Base-by-base conservation (phyloP, 805 yeast genomes). In the Cyberlindnera bimundalis region DNA sequence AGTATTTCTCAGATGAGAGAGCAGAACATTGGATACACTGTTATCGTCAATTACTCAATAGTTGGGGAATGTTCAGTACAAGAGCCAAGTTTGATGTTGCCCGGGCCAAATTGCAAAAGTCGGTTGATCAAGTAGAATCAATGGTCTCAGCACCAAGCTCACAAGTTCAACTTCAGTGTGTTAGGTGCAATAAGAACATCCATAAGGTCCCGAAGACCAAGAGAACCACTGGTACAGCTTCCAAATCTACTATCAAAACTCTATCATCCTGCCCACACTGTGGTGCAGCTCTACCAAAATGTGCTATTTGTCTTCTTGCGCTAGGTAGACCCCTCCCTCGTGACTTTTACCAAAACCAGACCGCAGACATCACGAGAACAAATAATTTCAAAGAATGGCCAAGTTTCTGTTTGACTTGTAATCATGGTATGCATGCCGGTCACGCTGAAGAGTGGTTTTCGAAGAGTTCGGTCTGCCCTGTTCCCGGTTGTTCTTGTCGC, bases 391-490 rank as follows among this genome's bases (percentile, higher is more conserved):
- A 79, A 44, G 83, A 84, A 47, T 88, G 96, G 96, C 89, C 91
- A 51, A 86, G 93, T 51, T 88, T 88, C 63, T 91, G 99, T 56
- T 64, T 91, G 48, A 77, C 81, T 25, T 91, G 99, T 59, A 87
- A 84, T 57, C 99, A 91, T 55, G 96, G 96, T 1, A 81, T 81
- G 77, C 99, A 91, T 64, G 89, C 96, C 0, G 89, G 84, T 4
- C 99, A 91, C 60, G 97, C 97, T 0, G 89, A 86, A 48, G 95
- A 90, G 55, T 91, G 99, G 99, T 91, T 91, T 60, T 74, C 82
- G 19, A 82, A 81, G 59, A 96, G 90, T 54, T 77, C 76, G 41
- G 77, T 85, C 1, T 91, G 99, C 56, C 97, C 99, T 0, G 96
- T 91, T 3, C 96, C 97, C 0, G 95, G 89, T 31, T 91, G 99